A percentile compares a stretch with the other conserved stretches of the same genome.
Evolutionary conservation across 345 rosid species (phyloP).

Genomic region (Kernera saxatilis): DNA sequence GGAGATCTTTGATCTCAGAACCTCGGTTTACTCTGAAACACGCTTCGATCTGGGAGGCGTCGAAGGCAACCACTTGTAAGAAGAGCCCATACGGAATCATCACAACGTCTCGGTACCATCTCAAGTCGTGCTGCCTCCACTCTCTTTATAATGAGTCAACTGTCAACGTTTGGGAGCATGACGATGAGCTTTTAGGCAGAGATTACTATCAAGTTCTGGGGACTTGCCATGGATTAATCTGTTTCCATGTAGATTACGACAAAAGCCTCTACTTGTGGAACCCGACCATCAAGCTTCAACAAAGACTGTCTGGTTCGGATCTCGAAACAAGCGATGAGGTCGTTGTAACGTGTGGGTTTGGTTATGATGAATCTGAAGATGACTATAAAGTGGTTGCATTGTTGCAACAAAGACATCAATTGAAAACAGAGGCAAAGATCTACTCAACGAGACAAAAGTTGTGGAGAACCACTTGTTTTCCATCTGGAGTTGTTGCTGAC

Average conservation of each 20-base stretch:
- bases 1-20: conserved; percentile 29
- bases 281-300: conserved; percentile 25
- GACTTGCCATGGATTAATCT: conserved; percentile 38
- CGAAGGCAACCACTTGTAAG: conserved; percentile 5
- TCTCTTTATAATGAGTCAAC: conserved; percentile 19
- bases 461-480: conserved; percentile 24
- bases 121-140: conserved; percentile 27
- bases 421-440: conserved; percentile 8
- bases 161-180: conserved; percentile 5
- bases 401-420: conserved; percentile 8
- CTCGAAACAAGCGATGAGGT: not conserved
- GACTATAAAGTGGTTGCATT: conserved; percentile 30
- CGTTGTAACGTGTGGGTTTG: conserved; percentile 28
- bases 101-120: conserved; percentile 25
- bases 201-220: conserved; percentile 35
- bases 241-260: conserved; percentile 24
- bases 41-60: conserved; percentile 16
- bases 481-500: not conserved
- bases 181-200: conserved; percentile 30
- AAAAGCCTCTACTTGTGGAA: conserved; percentile 33
- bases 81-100: conserved; percentile 11
- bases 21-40: conserved; percentile 21
- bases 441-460: conserved; percentile 22
- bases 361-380: conserved; percentile 29
- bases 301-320: conserved; percentile 25